These are phyloP conservation scores for Boletus vinaceobasis DNA, from an alignment of 768 basidiomycete genomes.

Conservation along the genomic window DNA sequence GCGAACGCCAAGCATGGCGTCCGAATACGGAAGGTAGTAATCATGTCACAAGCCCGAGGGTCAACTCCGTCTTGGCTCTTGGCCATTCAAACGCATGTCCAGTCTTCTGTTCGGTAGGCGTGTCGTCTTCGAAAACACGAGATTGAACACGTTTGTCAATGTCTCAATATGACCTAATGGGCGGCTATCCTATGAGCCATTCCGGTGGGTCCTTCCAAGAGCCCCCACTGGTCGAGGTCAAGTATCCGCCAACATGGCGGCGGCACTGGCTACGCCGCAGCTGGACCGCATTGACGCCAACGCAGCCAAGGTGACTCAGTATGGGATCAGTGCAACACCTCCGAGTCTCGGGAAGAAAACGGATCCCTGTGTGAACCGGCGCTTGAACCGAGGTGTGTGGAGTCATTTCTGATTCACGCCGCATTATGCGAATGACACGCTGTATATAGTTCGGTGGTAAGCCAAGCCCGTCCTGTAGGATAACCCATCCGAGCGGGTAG, in stretches of 20 bases:
- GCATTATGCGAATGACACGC: constrained; percentile 1
- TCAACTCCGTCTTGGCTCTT: constrained; percentile 13
- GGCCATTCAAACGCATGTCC: constrained; percentile 2
- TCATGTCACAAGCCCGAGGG: not conserved
- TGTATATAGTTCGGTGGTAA: not conserved
- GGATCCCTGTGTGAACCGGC: not conserved
- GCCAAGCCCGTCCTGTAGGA: constrained; percentile 10
- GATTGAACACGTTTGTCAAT: not conserved
- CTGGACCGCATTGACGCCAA: not conserved
- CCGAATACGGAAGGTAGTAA: constrained; percentile 17
- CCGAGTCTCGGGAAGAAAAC: not conserved
- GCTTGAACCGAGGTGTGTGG: not conserved
- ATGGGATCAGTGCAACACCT: not conserved
- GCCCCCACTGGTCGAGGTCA: not conserved
- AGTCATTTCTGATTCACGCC: constrained; percentile 4
- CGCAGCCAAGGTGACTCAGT: not conserved
- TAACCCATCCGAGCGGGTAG: not conserved
- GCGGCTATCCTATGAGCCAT: constrained; percentile 2
- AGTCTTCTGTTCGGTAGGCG: not conserved
- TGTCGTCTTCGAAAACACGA: constrained; percentile 1
- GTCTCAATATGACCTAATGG: not conserved
- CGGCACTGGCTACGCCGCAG: not conserved
- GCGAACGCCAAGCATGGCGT: not conserved
- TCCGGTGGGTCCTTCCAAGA: not conserved
- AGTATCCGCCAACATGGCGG: not conserved